Evolutionary conservation across 1,284 basidiomycete species (phyloP).

Genomic region (Apiotrichum mycotoxinovorans): DNA sequence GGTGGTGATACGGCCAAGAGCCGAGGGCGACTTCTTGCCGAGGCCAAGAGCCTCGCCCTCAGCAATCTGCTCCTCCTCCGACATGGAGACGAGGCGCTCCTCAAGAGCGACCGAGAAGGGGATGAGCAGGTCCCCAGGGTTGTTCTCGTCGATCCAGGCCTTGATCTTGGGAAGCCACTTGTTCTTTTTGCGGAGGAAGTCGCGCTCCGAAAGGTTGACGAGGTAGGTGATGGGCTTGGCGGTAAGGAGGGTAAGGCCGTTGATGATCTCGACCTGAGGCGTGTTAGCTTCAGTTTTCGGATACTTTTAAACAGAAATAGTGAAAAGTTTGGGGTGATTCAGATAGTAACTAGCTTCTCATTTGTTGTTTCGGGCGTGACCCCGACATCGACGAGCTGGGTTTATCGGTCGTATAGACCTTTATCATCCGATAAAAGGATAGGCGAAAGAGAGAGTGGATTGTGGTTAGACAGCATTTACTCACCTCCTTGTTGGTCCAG

Average conservation of each 20-base stretch:
- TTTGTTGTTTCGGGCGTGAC: constrained; percentile 63
- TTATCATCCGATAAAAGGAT: constrained; percentile 62
- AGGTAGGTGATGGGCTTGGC: constrained; percentile 98
- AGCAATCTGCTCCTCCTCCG: constrained; percentile 64
- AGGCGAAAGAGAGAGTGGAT: background rate
- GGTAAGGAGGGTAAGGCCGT: constrained; percentile 83
- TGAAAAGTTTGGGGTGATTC: constrained; percentile 17
- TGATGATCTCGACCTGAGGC: constrained; percentile 87
- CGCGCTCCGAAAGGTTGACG: constrained; percentile 92
- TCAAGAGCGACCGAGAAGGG: constrained; percentile 97
- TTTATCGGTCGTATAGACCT: constrained; percentile 72
- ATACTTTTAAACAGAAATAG: background rate
- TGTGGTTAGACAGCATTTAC: constrained; percentile 34
- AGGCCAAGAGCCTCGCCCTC: constrained; percentile 62
- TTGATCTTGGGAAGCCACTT: constrained; percentile 99
- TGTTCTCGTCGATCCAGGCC: constrained; percentile 95
- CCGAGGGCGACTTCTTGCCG: constrained; percentile 54
- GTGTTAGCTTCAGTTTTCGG: constrained; percentile 5
- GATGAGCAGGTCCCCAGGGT: constrained; percentile 91
- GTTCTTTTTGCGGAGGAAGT: constrained; percentile 97
- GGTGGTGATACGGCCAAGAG: constrained; percentile 85
- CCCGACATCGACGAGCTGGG: constrained; percentile 67
- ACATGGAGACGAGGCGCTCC: constrained; percentile 73
- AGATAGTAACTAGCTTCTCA: constrained; percentile 49
- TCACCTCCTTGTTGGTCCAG: constrained; percentile 96